Percentiles rank a stretch among this genome's conserved stretches.
These are phyloP conservation scores for Corylus avellana DNA, from an alignment of 306 rosid species.

Conservation along the genomic window DNA sequence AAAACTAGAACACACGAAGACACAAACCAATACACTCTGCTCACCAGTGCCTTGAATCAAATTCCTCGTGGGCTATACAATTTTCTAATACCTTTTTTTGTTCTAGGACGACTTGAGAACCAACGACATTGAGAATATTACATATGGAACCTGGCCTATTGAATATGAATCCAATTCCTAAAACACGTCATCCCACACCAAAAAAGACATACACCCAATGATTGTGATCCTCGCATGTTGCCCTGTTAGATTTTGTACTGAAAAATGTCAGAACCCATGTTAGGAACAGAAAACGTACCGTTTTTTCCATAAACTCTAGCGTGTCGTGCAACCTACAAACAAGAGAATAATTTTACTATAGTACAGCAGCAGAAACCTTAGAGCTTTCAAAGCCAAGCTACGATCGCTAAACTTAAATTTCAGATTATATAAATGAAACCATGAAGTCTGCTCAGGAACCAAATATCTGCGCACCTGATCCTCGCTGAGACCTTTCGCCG, in stretches of 20 bases:
- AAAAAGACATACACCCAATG: neutral
- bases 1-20: neutral
- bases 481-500: constrained; percentile 72
- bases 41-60: neutral
- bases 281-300: constrained; percentile 50
- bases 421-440: neutral
- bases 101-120: neutral
- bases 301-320: constrained; percentile 73
- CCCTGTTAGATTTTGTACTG: neutral
- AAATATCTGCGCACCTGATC: constrained; percentile 53
- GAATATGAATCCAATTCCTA: constrained; percentile 4
- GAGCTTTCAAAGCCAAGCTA: neutral
- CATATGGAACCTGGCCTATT: neutral
- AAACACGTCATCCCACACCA: neutral
- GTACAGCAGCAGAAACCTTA: constrained; percentile 1
- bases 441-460: constrained; percentile 1
- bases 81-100: neutral
- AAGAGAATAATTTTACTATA: neutral
- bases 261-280: neutral
- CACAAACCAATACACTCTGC: neutral
- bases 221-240: neutral
- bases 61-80: neutral
- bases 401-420: neutral
- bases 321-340: constrained; percentile 67
- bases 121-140: neutral